phyloP scores from a whole-genome alignment of 345 rosid genomes.

The Moricandia moricandioides region DNA sequence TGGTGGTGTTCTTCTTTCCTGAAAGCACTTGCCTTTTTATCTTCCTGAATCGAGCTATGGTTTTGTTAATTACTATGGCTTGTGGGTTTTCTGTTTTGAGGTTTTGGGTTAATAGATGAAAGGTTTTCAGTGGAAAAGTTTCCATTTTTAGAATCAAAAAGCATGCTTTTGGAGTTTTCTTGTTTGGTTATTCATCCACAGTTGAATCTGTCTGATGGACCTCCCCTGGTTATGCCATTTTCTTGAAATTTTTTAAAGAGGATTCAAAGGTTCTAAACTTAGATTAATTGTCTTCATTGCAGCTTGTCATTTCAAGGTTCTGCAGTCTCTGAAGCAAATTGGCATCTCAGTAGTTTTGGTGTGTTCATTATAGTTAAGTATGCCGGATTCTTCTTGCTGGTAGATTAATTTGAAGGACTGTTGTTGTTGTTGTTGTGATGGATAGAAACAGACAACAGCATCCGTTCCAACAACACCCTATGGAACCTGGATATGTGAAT shows the following conservation, averaged over 20 bases:
- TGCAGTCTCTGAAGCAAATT: slow-evolving; percentile 25
- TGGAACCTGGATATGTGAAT: slow-evolving; percentile 59
- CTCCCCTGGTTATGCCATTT: slow-evolving; percentile 3
- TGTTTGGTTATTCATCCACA: background rate
- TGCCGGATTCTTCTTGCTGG: slow-evolving; percentile 17
- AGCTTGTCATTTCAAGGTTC: background rate
- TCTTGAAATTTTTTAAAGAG: background rate
- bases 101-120: slow-evolving; percentile 24
- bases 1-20: background rate
- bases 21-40: background rate
- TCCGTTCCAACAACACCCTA: slow-evolving; percentile 39
- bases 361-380: background rate
- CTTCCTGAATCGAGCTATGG: background rate
- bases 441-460: slow-evolving; percentile 50
- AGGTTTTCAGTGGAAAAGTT: background rate
- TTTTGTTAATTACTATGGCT: background rate
- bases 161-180: slow-evolving; percentile 22
- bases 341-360: slow-evolving; percentile 13
- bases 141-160: background rate
- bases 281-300: background rate
- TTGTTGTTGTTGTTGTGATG: slow-evolving; percentile 35
- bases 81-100: slow-evolving; percentile 11
- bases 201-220: background rate
- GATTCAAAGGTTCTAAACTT: background rate
- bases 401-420: slow-evolving; percentile 15